Base-by-base conservation (phyloP, 2,329 filamentous ascomycete genomes). In the Beauveria asiatica region DNA sequence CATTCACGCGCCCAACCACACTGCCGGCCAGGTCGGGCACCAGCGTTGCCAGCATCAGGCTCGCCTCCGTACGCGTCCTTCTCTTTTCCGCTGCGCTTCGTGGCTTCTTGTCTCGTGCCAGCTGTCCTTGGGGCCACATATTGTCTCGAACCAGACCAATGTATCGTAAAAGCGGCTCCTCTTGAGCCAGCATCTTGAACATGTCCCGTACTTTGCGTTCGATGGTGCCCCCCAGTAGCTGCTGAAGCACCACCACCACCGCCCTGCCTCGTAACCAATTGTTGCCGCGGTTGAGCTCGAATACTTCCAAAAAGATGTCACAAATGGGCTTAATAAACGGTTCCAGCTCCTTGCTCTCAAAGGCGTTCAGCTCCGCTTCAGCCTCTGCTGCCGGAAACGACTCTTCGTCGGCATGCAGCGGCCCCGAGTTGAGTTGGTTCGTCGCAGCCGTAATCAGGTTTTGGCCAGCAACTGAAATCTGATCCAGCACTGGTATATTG, bases 301-400 rank as follows among this genome's bases (percentile, higher is more conserved):
- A 99, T 0, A 92, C 84, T 71, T 99, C 94, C 17, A 99, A 83
- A 74, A 99, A 99, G 62, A 99, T 87, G 72, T 99, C 94, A 73
- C 92, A 97, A 63, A 99, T 97, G 4, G 94, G 95, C 71, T 97
- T 99, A 68, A 99, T 94, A 69, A 99, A 97, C 1, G 94, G 94
- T 70, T 96, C 92, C 2, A 92, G 80, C 67, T 96, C 91, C 68
- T 86, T 87, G 70, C 90, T 87, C 73, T 97, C 93, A 68, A 96
- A 97, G 0, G 93, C 93, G 61, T 92, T 90, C 53, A 99, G 78
- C 73, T 97, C 94, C 0, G 93, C 93, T 74, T 97, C 92, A 0
- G 92, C 94, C 75, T 97, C 94, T 2, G 86, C 83, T 2, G 83
- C 79, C 8, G 74, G 73, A 39, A 75, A 75, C 0, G 74, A 75